phyloP scores from a whole-genome alignment of 2,329 filamentous ascomycete genomes.

The Dactylonectria macrodidyma region DNA sequence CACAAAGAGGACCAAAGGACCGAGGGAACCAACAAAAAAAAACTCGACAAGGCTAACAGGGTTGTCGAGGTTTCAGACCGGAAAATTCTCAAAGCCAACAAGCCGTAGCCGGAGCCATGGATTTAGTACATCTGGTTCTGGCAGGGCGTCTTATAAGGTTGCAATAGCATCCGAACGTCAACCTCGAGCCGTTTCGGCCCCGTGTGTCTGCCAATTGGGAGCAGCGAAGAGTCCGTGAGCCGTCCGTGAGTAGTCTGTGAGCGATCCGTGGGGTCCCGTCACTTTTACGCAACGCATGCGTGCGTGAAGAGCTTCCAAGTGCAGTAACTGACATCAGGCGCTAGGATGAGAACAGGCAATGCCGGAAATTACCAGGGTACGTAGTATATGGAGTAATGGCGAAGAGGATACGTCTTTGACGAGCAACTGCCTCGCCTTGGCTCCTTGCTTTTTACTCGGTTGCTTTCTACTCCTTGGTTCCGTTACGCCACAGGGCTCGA shows the following conservation, averaged over 20 bases:
- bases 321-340: slow-evolving; percentile 30
- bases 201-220: slow-evolving; percentile 9
- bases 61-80: not conserved
- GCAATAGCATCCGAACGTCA: not conserved
- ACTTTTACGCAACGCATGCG: slow-evolving; percentile 12
- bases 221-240: slow-evolving; percentile 8
- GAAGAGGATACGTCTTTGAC: slow-evolving; percentile 16
- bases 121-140: not conserved
- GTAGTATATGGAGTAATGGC: slow-evolving; percentile 18
- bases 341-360: slow-evolving; percentile 24
- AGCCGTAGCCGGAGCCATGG: not conserved
- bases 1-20: not conserved
- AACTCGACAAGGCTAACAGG: not conserved
- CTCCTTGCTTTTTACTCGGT: slow-evolving; percentile 13
- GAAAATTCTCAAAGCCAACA: not conserved
- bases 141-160: not conserved
- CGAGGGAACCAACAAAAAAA: not conserved
- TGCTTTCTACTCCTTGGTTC: slow-evolving; percentile 22
- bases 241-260: not conserved
- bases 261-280: slow-evolving; percentile 20
- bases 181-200: not conserved
- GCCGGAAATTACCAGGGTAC: slow-evolving; percentile 36
- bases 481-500: slow-evolving; percentile 2
- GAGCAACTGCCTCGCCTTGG: slow-evolving; percentile 9
- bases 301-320: slow-evolving; percentile 32